A percentile compares a stretch with the other conserved stretches of the same genome.
Evolutionary conservation across 345 rosid genomes (phyloP).

Genomic region (Passiflora organensis): DNA sequence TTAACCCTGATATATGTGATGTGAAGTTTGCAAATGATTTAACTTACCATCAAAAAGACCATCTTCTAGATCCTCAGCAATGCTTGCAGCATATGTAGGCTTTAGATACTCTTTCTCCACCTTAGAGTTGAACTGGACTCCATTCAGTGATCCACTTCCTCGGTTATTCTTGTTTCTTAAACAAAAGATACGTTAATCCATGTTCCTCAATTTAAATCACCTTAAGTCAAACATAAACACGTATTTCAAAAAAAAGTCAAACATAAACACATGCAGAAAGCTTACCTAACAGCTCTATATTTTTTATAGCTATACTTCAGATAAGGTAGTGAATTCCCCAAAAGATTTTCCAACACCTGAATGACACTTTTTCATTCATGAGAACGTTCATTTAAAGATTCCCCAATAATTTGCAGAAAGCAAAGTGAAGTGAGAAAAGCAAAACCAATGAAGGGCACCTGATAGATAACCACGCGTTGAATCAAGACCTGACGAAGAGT

Average conservation of each 20-base stretch:
- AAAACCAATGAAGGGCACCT: conserved; percentile 29
- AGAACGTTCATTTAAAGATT: conserved; percentile 7
- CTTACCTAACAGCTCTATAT: conserved; percentile 62
- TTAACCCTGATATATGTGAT: neutral
- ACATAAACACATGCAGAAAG: conserved; percentile 4
- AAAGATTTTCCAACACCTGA: conserved; percentile 73
- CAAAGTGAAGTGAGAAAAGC: neutral
- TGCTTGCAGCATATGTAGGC: conserved; percentile 72
- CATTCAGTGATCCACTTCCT: conserved; percentile 41
- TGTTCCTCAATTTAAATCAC: neutral
- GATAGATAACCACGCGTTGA: conserved; percentile 70
- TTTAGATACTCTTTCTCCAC: conserved; percentile 93
- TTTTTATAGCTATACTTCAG: conserved; percentile 76
- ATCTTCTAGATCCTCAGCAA: conserved; percentile 82
- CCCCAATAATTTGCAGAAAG: neutral
- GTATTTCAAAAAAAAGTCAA: neutral
- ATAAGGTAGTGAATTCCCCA: conserved; percentile 73
- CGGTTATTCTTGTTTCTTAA: conserved; percentile 61
- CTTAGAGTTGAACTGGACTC: conserved; percentile 54
- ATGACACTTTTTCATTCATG: conserved; percentile 11
- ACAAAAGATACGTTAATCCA: neutral
- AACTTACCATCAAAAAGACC: conserved; percentile 92
- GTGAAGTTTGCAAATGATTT: neutral
- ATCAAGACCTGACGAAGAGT: conserved; percentile 79
- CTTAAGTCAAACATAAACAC: neutral